Conservation (phyloP, 352 stramenopile species). For the Globisporangium alternatum region DNA sequence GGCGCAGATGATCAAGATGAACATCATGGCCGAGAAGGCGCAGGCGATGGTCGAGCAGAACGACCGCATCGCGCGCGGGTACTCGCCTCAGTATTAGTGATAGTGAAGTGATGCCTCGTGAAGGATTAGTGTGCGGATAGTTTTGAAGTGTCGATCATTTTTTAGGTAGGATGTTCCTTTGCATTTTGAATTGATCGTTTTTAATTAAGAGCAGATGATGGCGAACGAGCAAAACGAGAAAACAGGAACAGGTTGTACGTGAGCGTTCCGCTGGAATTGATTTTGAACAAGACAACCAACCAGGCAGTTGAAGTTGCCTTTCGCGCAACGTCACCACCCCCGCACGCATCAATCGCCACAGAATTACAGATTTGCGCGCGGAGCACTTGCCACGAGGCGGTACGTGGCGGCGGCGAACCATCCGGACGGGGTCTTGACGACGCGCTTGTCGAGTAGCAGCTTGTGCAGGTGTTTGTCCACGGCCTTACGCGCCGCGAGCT, state of each 20-base stretch:
- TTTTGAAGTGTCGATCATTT: conserved; percentile 1
- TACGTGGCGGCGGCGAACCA: conserved; percentile 6
- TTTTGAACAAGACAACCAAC: not conserved
- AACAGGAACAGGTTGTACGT: not conserved
- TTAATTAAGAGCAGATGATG: not conserved
- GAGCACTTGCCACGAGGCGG: not conserved
- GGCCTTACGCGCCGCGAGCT: conserved; percentile 45
- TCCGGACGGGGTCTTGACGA: conserved; percentile 2
- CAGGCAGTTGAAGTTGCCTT: conserved; percentile 1
- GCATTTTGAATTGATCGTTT: not conserved
- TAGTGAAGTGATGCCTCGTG: conserved; percentile 2
- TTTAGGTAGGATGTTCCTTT: not conserved
- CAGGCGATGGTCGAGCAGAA: conserved; percentile 60
- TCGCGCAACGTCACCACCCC: not conserved
- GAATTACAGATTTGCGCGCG: not conserved
- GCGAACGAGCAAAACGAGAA: not conserved
- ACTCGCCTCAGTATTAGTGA: conserved; percentile 17
- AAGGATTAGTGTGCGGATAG: conserved; percentile 1
- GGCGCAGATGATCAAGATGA: conserved; percentile 73
- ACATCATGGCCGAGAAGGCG: conserved; percentile 68
- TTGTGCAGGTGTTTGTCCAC: conserved; percentile 69
- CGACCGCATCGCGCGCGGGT: conserved; percentile 48
- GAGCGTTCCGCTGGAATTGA: not conserved
- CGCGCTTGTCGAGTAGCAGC: conserved; percentile 43
- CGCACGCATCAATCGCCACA: not conserved